Percentiles rank a stretch among this genome's conserved stretches.
Conservation (phyloP, 2,329 filamentous ascomycete genomes). For the Chaetomiaceae sp. region DNA sequence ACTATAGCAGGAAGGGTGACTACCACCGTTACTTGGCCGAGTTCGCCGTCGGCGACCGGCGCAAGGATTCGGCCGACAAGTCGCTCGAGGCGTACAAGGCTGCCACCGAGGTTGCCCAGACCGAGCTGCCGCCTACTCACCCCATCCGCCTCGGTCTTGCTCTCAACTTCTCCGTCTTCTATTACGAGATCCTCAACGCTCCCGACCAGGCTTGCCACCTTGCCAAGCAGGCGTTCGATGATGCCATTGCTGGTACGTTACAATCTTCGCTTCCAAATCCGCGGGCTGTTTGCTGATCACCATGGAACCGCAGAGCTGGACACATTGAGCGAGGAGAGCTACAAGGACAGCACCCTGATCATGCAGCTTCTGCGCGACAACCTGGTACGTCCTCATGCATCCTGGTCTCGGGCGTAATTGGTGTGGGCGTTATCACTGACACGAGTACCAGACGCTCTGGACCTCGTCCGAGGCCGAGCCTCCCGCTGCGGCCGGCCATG, state of each 20-base stretch:
- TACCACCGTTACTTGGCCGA: slow-evolving; percentile 99
- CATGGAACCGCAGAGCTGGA: slow-evolving; percentile 64
- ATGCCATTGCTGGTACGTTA: slow-evolving; percentile 72
- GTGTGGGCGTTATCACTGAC: slow-evolving; percentile 27
- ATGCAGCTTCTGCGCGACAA: slow-evolving; percentile 99
- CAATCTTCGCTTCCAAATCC: not conserved
- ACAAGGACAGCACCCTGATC: slow-evolving; percentile 98
- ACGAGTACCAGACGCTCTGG: slow-evolving; percentile 75
- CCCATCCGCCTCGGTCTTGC: slow-evolving; percentile 88
- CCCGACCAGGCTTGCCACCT: slow-evolving; percentile 97
- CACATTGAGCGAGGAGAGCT: slow-evolving; percentile 95
- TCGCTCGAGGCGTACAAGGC: slow-evolving; percentile 95
- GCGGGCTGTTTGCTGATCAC: slow-evolving; percentile 18
- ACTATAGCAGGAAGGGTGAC: slow-evolving; percentile 79
- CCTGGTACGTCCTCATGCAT: slow-evolving; percentile 60
- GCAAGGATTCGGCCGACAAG: slow-evolving; percentile 89
- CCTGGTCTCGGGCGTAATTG: not conserved
- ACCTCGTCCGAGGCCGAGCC: slow-evolving; percentile 97
- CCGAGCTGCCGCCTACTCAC: slow-evolving; percentile 84
- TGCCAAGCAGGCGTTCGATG: slow-evolving; percentile 91
- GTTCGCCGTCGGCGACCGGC: slow-evolving; percentile 90
- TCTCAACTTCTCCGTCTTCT: slow-evolving; percentile 97
- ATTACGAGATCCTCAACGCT: slow-evolving; percentile 99
- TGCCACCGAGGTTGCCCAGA: slow-evolving; percentile 84
- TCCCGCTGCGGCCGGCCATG: slow-evolving; percentile 48